Conservation (phyloP, 2,329 filamentous ascomycete genomes). For the Pleoardoris graminearum region DNA sequence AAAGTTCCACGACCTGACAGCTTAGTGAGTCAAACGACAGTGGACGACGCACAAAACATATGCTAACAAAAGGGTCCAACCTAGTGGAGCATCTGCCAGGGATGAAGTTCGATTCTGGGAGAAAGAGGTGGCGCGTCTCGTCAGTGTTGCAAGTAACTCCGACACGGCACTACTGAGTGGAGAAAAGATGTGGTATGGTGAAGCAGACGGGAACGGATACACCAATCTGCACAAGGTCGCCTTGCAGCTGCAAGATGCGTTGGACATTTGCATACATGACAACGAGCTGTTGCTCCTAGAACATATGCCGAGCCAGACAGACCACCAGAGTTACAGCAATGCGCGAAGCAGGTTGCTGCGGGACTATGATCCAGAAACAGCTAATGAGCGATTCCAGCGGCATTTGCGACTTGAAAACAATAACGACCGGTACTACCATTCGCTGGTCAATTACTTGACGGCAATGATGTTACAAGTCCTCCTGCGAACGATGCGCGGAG, state of each 20-base stretch:
- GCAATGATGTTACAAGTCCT: not conserved
- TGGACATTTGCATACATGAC: conserved; percentile 2
- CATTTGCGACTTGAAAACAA: not conserved
- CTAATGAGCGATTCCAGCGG: conserved; percentile 2
- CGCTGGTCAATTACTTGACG: not conserved
- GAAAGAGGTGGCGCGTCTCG: not conserved
- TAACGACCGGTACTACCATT: not conserved
- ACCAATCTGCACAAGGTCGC: conserved; percentile 3
- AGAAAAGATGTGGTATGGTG: not conserved
- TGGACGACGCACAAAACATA: not conserved
- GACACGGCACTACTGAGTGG: not conserved
- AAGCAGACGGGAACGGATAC: not conserved
- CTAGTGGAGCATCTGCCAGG: not conserved
- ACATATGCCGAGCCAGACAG: conserved; percentile 3
- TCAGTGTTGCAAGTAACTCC: not conserved
- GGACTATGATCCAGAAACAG: conserved; percentile 2
- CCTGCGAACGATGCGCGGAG: not conserved
- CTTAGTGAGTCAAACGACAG: not conserved
- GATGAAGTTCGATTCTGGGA: not conserved
- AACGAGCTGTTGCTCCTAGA: conserved; percentile 1
- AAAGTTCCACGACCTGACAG: conserved; percentile 2
- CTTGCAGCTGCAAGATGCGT: not conserved
- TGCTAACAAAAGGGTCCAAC: not conserved
- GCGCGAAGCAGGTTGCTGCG: not conserved
- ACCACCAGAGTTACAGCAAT: conserved; percentile 1